phyloP scores from a whole-genome alignment of 192 early-diverging fungal genomes.

The Entomortierella parvispora region DNA sequence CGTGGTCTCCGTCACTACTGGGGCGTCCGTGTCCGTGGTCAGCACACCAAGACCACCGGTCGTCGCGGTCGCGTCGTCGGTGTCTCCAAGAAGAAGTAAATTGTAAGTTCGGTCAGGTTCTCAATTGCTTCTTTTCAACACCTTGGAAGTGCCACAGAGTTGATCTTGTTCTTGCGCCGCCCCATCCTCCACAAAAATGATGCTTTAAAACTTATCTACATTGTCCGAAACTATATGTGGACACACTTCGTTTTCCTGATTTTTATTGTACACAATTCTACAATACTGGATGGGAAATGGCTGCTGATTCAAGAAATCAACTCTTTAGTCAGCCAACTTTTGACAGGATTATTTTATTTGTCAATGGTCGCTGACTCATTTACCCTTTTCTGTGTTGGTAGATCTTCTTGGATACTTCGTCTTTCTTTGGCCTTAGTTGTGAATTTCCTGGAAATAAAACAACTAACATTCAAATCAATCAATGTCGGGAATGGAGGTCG shows the following conservation, averaged over 20 bases:
- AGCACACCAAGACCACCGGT: slow-evolving; percentile 99
- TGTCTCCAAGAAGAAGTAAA: slow-evolving; percentile 98
- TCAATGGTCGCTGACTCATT: slow-evolving; percentile 4
- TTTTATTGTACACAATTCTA: slow-evolving; percentile 4
- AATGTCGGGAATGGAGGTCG: too few species aligned
- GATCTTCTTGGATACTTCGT: slow-evolving; percentile 36
- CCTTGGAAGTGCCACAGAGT: too few species aligned
- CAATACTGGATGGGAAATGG: neutral
- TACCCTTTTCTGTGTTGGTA: neutral
- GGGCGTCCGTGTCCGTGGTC: slow-evolving; percentile 99
- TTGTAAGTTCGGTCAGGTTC: slow-evolving; percentile 43
- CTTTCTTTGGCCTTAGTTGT: slow-evolving; percentile 50
- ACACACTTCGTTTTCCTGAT: slow-evolving; percentile 50
- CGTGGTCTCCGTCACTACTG: slow-evolving; percentile 99
- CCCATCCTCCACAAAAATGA: slow-evolving; percentile 35
- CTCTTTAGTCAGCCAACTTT: neutral
- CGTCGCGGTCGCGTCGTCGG: slow-evolving; percentile 95
- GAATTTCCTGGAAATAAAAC: slow-evolving; percentile 39
- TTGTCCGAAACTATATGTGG: slow-evolving; percentile 62
- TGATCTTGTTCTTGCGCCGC: slow-evolving; percentile 2
- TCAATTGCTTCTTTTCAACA: neutral
- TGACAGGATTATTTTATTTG: neutral
- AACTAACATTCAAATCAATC: slow-evolving; percentile 5
- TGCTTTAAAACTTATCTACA: slow-evolving; percentile 68
- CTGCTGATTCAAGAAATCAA: neutral